Percentiles rank a stretch among this genome's conserved stretches.
phyloP scores from a whole-genome alignment of 805 yeast species.

The Lipomyces japonicus region DNA sequence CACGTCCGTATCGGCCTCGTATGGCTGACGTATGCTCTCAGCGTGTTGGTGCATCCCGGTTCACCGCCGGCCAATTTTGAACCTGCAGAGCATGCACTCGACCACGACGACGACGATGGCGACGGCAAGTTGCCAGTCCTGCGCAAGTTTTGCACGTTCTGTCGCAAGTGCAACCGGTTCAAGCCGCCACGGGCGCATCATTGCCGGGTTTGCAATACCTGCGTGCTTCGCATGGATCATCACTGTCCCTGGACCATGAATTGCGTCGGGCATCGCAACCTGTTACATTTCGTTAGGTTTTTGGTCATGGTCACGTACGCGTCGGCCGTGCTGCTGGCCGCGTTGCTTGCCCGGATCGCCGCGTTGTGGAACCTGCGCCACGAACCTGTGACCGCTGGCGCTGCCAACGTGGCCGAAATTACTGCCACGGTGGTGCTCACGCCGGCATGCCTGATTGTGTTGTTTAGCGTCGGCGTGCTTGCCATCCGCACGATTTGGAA shows the following conservation, averaged over 20 bases:
- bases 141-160: conserved; percentile 48
- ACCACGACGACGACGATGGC: too few species aligned
- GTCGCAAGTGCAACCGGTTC: conserved; percentile 57
- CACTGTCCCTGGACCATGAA: conserved; percentile 93
- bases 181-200: conserved; percentile 87
- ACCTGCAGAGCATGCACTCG: too few species aligned
- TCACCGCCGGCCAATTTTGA: background rate
- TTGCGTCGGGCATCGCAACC: conserved; percentile 77
- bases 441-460: conserved; percentile 57
- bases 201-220: conserved; percentile 61
- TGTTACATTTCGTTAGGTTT: conserved; percentile 78
- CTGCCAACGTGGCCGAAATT: conserved; percentile 62
- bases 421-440: conserved; percentile 51
- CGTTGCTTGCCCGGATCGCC: conserved; percentile 43
- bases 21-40: background rate
- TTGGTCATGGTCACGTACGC: conserved; percentile 53
- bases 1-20: background rate
- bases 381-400: conserved; percentile 38
- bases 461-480: conserved; percentile 56
- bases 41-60: conserved; percentile 6
- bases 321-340: conserved; percentile 41
- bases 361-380: conserved; percentile 42
- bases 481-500: conserved; percentile 58
- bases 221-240: conserved; percentile 90
- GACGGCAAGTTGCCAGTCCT: too few species aligned